Percentiles rank a stretch among this genome's conserved stretches.
phyloP scores from a whole-genome alignment of 2,329 filamentous ascomycete genomes.

The Myrmaecium sp. region DNA sequence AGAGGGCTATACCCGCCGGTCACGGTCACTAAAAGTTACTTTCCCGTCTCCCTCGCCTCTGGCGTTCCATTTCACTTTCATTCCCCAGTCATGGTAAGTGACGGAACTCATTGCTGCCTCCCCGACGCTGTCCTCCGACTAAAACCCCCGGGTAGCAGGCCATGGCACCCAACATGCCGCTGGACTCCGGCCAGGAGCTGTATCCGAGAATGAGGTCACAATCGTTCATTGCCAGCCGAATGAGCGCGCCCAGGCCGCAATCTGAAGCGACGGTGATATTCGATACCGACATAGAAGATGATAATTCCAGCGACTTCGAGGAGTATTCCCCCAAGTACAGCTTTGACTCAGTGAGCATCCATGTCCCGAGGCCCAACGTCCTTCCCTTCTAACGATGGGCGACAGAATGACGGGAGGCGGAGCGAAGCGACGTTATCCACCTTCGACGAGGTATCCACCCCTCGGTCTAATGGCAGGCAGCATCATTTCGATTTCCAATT shows the following conservation, averaged over 20 bases:
- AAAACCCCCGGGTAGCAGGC: conserved; percentile 21
- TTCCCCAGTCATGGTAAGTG: conserved; percentile 19
- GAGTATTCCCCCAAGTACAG: conserved; percentile 43
- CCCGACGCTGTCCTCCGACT: conserved; percentile 4
- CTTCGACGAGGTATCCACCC: conserved; percentile 69
- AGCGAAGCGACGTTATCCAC: conserved; percentile 80
- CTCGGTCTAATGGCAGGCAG: conserved; percentile 46
- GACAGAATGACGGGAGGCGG: conserved; percentile 40
- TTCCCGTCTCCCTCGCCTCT: conserved; percentile 7
- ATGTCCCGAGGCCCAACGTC: conserved; percentile 1
- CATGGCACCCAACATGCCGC: conserved; percentile 27
- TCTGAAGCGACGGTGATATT: conserved; percentile 64
- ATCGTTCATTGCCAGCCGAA: conserved; percentile 45
- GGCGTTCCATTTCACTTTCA: no score
- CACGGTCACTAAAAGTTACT: conserved; percentile 10
- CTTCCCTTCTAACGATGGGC: conserved; percentile 10
- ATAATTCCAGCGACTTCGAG: conserved; percentile 36
- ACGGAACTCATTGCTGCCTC: conserved; percentile 1
- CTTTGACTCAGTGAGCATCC: conserved; percentile 50
- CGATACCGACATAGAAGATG: conserved; percentile 58
- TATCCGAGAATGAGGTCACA: conserved; percentile 31
- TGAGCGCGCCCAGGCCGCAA: conserved; percentile 36
- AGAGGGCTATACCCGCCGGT: conserved; percentile 8
- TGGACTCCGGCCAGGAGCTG: conserved; percentile 28
- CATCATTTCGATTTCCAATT: conserved; percentile 46